Percentiles rank a stretch among this genome's conserved stretches.
These are phyloP conservation scores for Solanum arcanum DNA, from an alignment of 257 asterid genomes.

Conservation along the genomic window DNA sequence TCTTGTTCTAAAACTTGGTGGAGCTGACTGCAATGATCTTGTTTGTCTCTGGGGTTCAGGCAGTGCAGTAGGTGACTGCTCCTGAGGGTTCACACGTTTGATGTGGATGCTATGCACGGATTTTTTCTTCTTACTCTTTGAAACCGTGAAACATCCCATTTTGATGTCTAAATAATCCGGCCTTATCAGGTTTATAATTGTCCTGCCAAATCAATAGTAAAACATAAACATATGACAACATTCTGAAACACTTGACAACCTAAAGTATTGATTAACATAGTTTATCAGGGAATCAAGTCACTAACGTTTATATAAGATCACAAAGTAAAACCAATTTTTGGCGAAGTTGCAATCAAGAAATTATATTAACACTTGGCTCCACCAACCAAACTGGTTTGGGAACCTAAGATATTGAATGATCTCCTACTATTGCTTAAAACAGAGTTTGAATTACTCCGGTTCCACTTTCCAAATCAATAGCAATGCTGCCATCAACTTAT, in stretches of 20 bases:
- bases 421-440: not conserved
- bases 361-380: not conserved
- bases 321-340: not conserved
- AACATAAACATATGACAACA: not conserved
- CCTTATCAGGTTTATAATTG: not conserved
- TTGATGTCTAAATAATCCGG: not conserved
- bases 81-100: slow-evolving; percentile 46
- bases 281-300: not conserved
- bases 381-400: not conserved
- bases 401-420: not conserved
- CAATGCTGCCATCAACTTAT: not conserved
- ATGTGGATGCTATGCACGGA: slow-evolving; percentile 29
- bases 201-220: not conserved
- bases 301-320: not conserved
- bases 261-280: not conserved
- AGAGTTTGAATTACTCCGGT: not conserved
- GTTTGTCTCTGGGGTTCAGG: slow-evolving; percentile 63
- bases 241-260: not conserved
- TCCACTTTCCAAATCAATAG: not conserved
- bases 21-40: slow-evolving; percentile 74
- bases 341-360: not conserved
- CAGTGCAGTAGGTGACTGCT: slow-evolving; percentile 51
- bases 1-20: slow-evolving; percentile 72
- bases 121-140: slow-evolving; percentile 63
- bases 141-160: slow-evolving; percentile 84